Evolutionary conservation across 2,329 filamentous ascomycete genomes (phyloP).

Genomic region (Hypoxylon sp.): DNA sequence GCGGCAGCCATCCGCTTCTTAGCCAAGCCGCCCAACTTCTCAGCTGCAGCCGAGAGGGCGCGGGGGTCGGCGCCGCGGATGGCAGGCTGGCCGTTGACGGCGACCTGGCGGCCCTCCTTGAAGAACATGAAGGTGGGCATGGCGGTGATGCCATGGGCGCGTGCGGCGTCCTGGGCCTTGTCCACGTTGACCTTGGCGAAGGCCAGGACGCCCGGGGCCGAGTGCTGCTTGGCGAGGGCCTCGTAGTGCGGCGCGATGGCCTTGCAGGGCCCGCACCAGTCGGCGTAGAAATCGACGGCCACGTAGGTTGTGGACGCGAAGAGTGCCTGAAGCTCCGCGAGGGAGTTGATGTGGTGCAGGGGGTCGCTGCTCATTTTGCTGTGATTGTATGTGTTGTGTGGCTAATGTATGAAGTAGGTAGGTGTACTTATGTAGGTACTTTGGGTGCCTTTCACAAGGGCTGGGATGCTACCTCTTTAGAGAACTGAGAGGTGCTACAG

Average conservation of each 20-base stretch:
- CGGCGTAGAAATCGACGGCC: conserved; percentile 70
- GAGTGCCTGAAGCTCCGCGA: conserved; percentile 65
- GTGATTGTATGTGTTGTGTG: not conserved
- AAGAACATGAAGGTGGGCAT: conserved; percentile 75
- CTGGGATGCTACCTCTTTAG: not conserved
- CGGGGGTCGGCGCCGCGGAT: conserved; percentile 58
- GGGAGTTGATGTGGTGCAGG: conserved; percentile 59
- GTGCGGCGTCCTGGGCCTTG: conserved; percentile 64
- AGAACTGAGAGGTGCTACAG: not conserved
- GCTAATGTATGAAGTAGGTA: not conserved
- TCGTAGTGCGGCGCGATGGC: conserved; percentile 69
- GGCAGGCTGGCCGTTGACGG: conserved; percentile 57
- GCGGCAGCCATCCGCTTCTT: conserved; percentile 53
- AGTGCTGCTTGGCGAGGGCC: conserved; percentile 61
- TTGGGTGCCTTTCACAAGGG: not conserved
- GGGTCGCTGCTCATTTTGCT: conserved; percentile 42
- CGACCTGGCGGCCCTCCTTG: conserved; percentile 65
- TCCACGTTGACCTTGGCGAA: conserved; percentile 75
- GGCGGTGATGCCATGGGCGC: conserved; percentile 65
- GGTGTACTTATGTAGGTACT: not conserved
- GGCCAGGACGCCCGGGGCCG: conserved; percentile 60
- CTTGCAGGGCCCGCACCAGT: conserved; percentile 75
- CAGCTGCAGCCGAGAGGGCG: conserved; percentile 53
- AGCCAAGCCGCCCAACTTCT: conserved; percentile 57
- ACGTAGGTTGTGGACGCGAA: conserved; percentile 65